Percentiles rank a stretch among this genome's conserved stretches.
phyloP scores from a whole-genome alignment of 2,329 filamentous ascomycete genomes.

The Aspergillus sp. region DNA sequence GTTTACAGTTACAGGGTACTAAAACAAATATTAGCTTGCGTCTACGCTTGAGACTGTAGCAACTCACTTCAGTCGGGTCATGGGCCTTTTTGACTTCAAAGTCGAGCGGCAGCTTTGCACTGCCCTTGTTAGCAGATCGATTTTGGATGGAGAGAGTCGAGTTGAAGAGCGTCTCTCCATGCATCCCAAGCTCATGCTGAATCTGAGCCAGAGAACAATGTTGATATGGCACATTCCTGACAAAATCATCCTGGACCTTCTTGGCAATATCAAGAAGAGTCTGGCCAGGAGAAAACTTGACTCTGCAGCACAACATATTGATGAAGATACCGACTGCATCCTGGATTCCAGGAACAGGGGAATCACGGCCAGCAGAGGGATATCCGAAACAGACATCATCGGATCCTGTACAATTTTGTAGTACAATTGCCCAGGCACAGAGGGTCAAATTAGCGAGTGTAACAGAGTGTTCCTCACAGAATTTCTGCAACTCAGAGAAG shows the following conservation, averaged over 20 bases:
- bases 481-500: constrained; percentile 33
- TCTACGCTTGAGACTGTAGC: neutral
- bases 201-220: constrained; percentile 53
- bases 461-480: constrained; percentile 34
- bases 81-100: constrained; percentile 37
- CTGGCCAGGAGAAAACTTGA: constrained; percentile 40
- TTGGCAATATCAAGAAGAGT: constrained; percentile 45
- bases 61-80: constrained; percentile 42
- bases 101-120: constrained; percentile 29
- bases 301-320: constrained; percentile 57
- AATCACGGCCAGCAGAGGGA: constrained; percentile 46
- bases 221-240: constrained; percentile 52
- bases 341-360: constrained; percentile 49
- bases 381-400: constrained; percentile 48
- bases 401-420: constrained; percentile 33
- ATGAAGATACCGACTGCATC: constrained; percentile 54
- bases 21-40: constrained; percentile 10
- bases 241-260: constrained; percentile 50
- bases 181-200: constrained; percentile 44
- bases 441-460: constrained; percentile 43
- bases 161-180: constrained; percentile 44
- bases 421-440: constrained; percentile 43
- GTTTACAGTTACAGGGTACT: constrained; percentile 45
- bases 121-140: constrained; percentile 26
- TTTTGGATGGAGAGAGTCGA: constrained; percentile 47